Base-by-base conservation (phyloP, 208 protist genomes). In the Zelonia costaricensis region DNA sequence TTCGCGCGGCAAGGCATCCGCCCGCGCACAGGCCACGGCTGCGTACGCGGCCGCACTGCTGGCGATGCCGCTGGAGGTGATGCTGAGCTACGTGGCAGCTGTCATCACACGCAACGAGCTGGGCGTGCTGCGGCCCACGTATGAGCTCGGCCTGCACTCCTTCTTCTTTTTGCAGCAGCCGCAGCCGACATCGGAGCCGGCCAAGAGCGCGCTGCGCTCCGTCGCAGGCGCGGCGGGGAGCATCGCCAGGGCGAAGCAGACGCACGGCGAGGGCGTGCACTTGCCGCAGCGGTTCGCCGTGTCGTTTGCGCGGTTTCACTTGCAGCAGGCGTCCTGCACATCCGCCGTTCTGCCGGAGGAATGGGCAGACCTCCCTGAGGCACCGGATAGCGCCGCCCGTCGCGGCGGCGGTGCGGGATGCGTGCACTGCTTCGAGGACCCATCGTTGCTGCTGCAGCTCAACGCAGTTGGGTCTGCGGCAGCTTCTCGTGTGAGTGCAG, bases 101-200 rank as follows among this genome's bases (percentile, higher is more conserved):
- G 16, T 66, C 15, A 31, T 74, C 18, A 72, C 73, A 4, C 65
- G 56, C 13, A 63, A 62, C 20, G 73, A 78, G 47, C 18, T 65
- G 5, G 56, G 40, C 10, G 44, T 27, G 15, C 62, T 78, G 53
- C 73, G 73, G 12, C n/a, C 54, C 0, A 31, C 54, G 20, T 57
- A 69, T 25, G 59, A 59, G 16, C 1, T 55, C 9, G 66, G 58
- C 6, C 33, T 74, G 40, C 73, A 78, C 55, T 78, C 73, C 12
- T 48, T 72, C 30, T 78, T 74, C 33, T 69, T 55, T 22, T 25
- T 74, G 38, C 56, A 68, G 25, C 57, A 25, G 27, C 55, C 23
- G 18, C 13, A 8, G 7, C 16, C 28, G 5, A 23, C 65, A 35
- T 12, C 52, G 8, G 8, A 10, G n/a, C n/a, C n/a, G n/a, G n/a